Evolutionary conservation across 495 filamentous ascomycete species (phyloP).

Genomic region (Aspergillus affinis): DNA sequence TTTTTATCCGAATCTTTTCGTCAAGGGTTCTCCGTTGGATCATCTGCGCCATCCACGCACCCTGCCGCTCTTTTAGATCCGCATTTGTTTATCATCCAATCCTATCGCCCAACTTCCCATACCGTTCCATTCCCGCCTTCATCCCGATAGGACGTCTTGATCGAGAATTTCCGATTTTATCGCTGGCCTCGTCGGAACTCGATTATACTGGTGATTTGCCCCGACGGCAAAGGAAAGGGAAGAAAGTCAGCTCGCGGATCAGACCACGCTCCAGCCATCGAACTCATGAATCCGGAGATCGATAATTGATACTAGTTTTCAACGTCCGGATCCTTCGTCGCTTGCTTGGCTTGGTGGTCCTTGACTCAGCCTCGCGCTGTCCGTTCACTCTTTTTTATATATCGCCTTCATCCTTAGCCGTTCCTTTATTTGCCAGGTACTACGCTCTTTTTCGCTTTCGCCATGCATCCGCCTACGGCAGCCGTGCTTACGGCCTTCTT

Average conservation of each 20-base stretch:
- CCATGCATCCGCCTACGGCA: conserved; percentile 32
- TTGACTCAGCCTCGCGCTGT: background rate
- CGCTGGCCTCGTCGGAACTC: background rate
- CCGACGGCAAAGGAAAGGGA: background rate
- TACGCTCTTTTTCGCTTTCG: conserved; percentile 22
- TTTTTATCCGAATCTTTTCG: conserved; percentile 15
- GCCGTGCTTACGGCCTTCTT: conserved; percentile 34
- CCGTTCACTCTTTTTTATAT: background rate
- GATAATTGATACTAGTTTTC: background rate
- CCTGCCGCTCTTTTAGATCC: conserved; percentile 40
- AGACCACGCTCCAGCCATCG: background rate
- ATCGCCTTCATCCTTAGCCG: conserved; percentile 8
- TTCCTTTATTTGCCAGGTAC: conserved; percentile 20
- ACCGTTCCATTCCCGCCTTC: too few relatives aligned
- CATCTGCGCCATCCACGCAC: conserved; percentile 11
- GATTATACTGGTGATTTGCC: background rate
- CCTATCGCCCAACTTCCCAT: background rate
- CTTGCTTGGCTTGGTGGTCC: background rate
- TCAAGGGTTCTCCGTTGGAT: conserved; percentile 12
- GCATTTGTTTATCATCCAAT: background rate
- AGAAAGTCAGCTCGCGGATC: background rate
- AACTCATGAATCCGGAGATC: background rate
- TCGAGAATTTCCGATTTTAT: background rate
- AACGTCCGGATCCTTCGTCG: background rate
- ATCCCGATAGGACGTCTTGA: background rate